Evolutionary conservation across 768 basidiomycete genomes (phyloP), one percentile per base, ranked within the genome.

Genomic region (Suillus brevipes): DNA sequence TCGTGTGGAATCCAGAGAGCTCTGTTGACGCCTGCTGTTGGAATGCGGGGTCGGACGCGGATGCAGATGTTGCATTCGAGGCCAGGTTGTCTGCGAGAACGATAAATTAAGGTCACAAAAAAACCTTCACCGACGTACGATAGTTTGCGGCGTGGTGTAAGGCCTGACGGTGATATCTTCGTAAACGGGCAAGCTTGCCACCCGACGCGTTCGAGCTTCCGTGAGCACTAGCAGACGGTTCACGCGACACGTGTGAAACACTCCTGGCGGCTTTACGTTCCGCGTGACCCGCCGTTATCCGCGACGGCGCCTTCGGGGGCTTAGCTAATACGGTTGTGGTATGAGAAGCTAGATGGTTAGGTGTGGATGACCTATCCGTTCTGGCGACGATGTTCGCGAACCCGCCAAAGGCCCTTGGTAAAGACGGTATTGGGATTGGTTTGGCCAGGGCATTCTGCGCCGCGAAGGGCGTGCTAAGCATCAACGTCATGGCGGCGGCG

Each of bases 401-500:
- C 5, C 40, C 40, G 37, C 23, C 57, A 20, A 40, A 28, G 38
- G 40, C 40, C 10, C 18, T 28, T 4, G 40, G 36, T 12, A 25
- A 42, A 20, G 58, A 59, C 3, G 40, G 58, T 0, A 64, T 20
- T 45, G 36, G 31, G 42, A 64, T 62, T 31, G 60, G 63, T 42
- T 64, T 68, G 8, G 77, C 79, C 42, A 74, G 55, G 25, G 69
- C 71, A 13, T 64, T 52, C 6, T 67, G 64, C 23, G 72, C 63
- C 6, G 66, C 43, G n/a, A 70, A 37, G n/a, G 66, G 60, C 18
- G 69, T 53, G 60, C 77, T 75, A 66, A 77, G 67, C 63, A 80
- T 70, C 53, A 77, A 71, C 57, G 78, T 72, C 67, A 85, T 75
- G 64, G 73, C 75, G 65, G 79, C 69, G 56, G 80, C 77, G 70